A percentile compares a stretch with the other conserved stretches of the same genome.
These are phyloP conservation scores for Hymenoscyphus salicellus DNA, from an alignment of 2,329 filamentous ascomycete genomes.

Conservation along the genomic window DNA sequence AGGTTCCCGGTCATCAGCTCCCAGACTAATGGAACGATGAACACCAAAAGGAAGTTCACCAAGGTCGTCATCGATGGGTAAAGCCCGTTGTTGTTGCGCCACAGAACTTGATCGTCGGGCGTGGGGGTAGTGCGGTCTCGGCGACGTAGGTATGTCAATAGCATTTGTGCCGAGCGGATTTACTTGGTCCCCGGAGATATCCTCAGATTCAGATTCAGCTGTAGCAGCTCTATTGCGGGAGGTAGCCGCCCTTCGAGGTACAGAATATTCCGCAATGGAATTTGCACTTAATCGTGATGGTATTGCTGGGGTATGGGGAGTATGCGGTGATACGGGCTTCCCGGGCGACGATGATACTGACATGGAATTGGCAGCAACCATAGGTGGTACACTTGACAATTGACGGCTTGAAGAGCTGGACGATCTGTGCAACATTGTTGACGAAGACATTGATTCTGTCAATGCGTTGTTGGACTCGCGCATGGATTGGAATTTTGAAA, in stretches of 20 bases:
- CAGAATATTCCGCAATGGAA: conserved; percentile 69
- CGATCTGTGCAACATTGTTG: conserved; percentile 77
- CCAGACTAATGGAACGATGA: conserved; percentile 66
- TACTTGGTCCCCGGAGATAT: conserved; percentile 31
- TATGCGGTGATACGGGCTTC: conserved; percentile 85
- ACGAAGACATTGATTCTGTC: conserved; percentile 91
- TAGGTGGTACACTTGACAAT: conserved; percentile 59
- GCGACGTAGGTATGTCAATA: conserved; percentile 72
- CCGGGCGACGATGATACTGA: conserved; percentile 86
- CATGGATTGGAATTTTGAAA: conserved; percentile 85
- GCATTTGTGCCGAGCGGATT: conserved; percentile 58
- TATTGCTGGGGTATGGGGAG: conserved; percentile 88
- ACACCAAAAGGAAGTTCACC: conserved; percentile 57
- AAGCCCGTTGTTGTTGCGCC: conserved; percentile 57
- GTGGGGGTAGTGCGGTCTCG: conserved; percentile 53
- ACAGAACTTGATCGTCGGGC: conserved; percentile 67
- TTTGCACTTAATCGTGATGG: conserved; percentile 91
- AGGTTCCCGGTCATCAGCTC: conserved; percentile 61
- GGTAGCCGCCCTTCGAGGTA: conserved; percentile 30
- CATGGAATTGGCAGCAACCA: conserved; percentile 68
- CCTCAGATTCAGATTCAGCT: conserved; percentile 26
- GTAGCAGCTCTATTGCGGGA: conserved; percentile 22
- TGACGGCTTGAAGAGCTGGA: conserved; percentile 69
- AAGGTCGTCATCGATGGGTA: conserved; percentile 57
- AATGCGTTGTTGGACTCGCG: conserved; percentile 83